A percentile compares a stretch with the other conserved stretches of the same genome.
phyloP scores from a whole-genome alignment of 192 early-diverging fungal species.

The Coemansia sp. region DNA sequence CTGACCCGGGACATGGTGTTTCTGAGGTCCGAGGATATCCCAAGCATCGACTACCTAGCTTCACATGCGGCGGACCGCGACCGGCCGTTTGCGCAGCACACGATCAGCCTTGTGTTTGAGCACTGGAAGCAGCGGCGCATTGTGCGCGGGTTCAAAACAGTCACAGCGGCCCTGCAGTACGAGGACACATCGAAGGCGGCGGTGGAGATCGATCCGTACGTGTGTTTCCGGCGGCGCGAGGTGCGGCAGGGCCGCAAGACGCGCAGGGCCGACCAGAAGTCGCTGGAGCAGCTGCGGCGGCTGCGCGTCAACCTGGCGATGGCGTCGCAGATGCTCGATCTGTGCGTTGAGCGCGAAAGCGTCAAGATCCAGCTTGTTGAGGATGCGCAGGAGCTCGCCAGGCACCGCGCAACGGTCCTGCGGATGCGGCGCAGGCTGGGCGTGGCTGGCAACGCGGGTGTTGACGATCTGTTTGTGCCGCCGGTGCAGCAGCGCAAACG shows the following conservation, averaged over 20 bases:
- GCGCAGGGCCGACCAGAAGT: conserved; percentile 78
- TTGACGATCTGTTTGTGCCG: conserved; percentile 49
- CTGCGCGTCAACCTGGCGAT: conserved; percentile 77
- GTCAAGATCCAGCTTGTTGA: conserved; percentile 70
- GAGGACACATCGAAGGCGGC: conserved; percentile 64
- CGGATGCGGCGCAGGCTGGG: conserved; percentile 40
- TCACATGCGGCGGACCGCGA: conserved; percentile 43
- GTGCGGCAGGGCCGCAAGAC: conserved; percentile 85
- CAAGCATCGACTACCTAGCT: conserved; percentile 37
- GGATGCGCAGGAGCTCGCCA: conserved; percentile 61
- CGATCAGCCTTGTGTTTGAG: conserved; percentile 22
- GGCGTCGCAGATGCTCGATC: conserved; percentile 75
- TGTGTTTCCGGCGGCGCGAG: conserved; percentile 96
- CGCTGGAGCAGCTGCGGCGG: conserved; percentile 81
- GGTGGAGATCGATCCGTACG: conserved; percentile 83
- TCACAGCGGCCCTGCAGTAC: conserved; percentile 49
- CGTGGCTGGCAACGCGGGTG: neutral
- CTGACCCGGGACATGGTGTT: conserved; percentile 68
- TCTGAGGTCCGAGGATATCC: conserved; percentile 34
- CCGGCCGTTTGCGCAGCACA: conserved; percentile 14
- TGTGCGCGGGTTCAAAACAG: conserved; percentile 19
- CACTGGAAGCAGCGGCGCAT: conserved; percentile 45
- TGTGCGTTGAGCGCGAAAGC: conserved; percentile 77
- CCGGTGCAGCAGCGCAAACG: conserved; percentile 37
- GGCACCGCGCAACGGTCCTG: conserved; percentile 28